Percentiles rank a stretch among this genome's conserved stretches.
These are phyloP conservation scores for Yarrowia bubula DNA, from an alignment of 805 yeast species.

Conservation along the genomic window DNA sequence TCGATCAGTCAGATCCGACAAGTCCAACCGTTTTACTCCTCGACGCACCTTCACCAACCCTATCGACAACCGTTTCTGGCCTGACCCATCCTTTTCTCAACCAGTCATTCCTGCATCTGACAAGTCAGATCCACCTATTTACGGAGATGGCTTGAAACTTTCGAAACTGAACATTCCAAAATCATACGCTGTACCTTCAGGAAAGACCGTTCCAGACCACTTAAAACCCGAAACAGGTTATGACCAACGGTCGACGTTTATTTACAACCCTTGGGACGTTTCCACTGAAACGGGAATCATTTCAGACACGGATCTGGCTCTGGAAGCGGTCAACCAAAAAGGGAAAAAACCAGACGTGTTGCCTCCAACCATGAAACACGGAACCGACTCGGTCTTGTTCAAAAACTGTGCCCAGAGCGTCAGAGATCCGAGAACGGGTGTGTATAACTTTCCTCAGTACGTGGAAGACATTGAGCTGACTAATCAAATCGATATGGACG, in stretches of 20 bases:
- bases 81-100: no score
- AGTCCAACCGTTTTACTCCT: no score
- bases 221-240: background rate
- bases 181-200: no score
- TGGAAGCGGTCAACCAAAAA: background rate
- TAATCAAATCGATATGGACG: constrained; percentile 62
- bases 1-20: no score
- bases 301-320: background rate
- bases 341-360: constrained; percentile 1
- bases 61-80: no score
- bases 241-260: background rate
- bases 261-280: background rate
- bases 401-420: constrained; percentile 67
- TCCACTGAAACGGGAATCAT: background rate
- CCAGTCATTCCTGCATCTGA: no score
- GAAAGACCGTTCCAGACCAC: background rate
- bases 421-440: constrained; percentile 73
- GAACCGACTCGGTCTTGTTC: constrained; percentile 67
- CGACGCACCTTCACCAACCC: no score
- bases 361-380: constrained; percentile 62
- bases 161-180: no score
- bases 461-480: constrained; percentile 60
- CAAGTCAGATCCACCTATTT: no score
- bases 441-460: constrained; percentile 63
- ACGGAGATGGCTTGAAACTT: background rate